Evolutionary conservation across 2,329 filamentous ascomycete species (phyloP), one percentile per base, ranked within the genome.

Genomic region (Curvularia sp.): DNA sequence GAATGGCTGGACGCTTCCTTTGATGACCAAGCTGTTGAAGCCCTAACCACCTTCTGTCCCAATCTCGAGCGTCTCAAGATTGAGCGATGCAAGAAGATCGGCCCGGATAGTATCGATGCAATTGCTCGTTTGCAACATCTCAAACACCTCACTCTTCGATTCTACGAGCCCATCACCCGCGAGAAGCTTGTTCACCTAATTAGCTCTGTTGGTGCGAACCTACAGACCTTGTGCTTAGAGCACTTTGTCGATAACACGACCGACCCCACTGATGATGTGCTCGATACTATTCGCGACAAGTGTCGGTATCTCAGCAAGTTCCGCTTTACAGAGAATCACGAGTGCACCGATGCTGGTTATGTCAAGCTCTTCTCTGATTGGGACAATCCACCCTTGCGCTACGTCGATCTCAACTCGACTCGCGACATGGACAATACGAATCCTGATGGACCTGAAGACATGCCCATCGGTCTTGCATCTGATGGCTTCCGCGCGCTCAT

Each of bases 1-100:
- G 93, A 92, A 70, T 93, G 90, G 77, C 90, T 95, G 0, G 93
- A 97, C 74, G 89, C 85, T 52, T 88, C 93, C 31, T 90, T 98
- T 64, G 87, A 88, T 41, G 89, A 97, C 60, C 84, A 89, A 7
- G 86, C 86, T 0, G 80, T 95, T 0, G 74, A 81, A 13, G 75
- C 84, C n/a, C 80, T 97, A 59, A 82, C 83, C 24, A 79, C 83
- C 6, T 78, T 84, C 59, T 94, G 91, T 66, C 87, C 88, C 0
- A 84, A 87, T 22, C 81, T 98, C 13, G 82, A 82, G 48, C 88
- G 90, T 3, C 81, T 98, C 51, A 97, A 97, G 77, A 81, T 97
- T 35, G 87, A 88, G 66, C 86, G 92, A 70, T 96, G 95, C 75
- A 90, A 92, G 70, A 85, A 88, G 62, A 80, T 95, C 20, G 88